Evolutionary conservation across 305 asterid genomes (phyloP).

Genomic region (Caryopteris hybrid): DNA sequence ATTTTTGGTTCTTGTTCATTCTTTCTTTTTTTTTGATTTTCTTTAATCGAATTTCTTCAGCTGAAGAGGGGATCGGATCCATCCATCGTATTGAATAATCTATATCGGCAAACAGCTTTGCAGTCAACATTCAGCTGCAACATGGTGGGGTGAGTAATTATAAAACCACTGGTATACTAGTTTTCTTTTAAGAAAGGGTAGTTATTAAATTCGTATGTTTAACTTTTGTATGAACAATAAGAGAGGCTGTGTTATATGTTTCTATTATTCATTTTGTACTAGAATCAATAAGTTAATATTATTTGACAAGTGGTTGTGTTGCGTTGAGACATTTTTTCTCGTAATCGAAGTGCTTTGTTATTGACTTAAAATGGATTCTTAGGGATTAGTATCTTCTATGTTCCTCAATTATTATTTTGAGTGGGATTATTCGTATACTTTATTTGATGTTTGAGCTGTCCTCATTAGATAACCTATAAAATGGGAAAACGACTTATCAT

Average conservation of each 20-base stretch:
- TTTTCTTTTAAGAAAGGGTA: constrained; percentile 4
- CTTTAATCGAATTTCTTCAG: constrained; percentile 40
- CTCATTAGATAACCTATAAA: neutral
- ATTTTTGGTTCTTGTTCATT: constrained; percentile 1
- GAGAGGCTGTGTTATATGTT: neutral
- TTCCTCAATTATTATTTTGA: neutral
- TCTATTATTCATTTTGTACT: neutral
- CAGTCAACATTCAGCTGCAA: constrained; percentile 95
- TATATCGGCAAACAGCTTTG: constrained; percentile 80
- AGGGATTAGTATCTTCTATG: neutral
- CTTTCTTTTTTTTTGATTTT: constrained; percentile 9
- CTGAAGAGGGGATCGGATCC: constrained; percentile 93
- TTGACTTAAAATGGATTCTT: neutral
- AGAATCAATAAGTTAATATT: neutral
- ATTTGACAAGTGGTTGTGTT: neutral
- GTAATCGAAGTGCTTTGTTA: neutral
- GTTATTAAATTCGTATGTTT: neutral
- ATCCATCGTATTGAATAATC: constrained; percentile 79
- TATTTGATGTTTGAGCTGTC: neutral
- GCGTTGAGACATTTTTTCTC: neutral
- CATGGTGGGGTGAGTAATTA: constrained; percentile 95
- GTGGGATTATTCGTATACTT: neutral
- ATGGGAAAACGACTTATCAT: neutral
- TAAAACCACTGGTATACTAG: neutral
- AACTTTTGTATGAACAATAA: neutral